A percentile compares a stretch with the other conserved stretches of the same genome.
Conservation (phyloP, 768 basidiomycete genomes). For the Auriscalpium vulgare region DNA sequence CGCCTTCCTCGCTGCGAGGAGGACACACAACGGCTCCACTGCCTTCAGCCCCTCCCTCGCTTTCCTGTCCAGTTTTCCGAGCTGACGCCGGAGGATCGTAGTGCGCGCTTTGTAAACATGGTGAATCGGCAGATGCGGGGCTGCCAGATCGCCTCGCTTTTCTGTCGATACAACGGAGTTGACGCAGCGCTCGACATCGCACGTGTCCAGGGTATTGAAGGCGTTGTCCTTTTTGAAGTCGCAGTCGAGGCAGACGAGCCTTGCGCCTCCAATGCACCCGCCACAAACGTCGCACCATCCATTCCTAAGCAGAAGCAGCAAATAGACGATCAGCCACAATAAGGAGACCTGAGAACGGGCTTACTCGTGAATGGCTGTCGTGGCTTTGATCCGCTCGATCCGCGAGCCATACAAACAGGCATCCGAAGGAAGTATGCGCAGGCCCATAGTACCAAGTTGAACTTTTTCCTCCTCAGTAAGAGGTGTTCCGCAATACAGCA, state of each 20-base stretch:
- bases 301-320: conserved; percentile 2
- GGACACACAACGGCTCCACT: not conserved
- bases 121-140: conserved; percentile 23
- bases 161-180: conserved; percentile 4
- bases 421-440: conserved; percentile 19
- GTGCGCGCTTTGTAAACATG: conserved; percentile 22
- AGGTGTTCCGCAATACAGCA: conserved; percentile 13
- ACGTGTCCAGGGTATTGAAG: conserved; percentile 22
- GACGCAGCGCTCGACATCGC: conserved; percentile 20
- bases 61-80: not conserved
- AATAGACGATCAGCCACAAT: not conserved
- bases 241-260: conserved; percentile 27
- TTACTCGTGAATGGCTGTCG: conserved; percentile 16
- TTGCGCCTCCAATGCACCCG: conserved; percentile 20
- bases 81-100: not conserved
- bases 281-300: conserved; percentile 20
- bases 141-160: conserved; percentile 10
- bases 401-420: conserved; percentile 19
- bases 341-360: not conserved
- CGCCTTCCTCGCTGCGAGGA: not conserved
- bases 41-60: not conserved
- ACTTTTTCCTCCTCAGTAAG: conserved; percentile 12
- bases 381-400: conserved; percentile 11
- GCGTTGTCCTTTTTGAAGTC: conserved; percentile 2
- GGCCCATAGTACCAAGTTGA: conserved; percentile 10